These are phyloP conservation scores for Aspergillus terreus DNA, from an alignment of 2,329 filamentous ascomycete species.

Conservation along the genomic window DNA sequence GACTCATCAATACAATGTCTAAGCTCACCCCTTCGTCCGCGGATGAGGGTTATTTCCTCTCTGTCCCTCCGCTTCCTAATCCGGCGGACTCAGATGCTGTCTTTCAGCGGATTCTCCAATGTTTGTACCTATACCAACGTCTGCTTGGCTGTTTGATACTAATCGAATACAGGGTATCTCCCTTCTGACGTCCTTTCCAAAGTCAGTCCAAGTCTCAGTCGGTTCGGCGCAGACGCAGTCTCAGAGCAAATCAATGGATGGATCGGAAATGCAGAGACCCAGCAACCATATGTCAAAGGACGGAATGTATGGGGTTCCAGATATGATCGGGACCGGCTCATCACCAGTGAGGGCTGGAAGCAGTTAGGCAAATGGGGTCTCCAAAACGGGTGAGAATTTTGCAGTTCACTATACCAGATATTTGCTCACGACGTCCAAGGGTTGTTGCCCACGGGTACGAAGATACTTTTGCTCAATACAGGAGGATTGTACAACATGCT, in stretches of 20 bases:
- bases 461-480: slow-evolving; percentile 20
- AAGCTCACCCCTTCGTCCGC: no score
- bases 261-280: slow-evolving; percentile 22
- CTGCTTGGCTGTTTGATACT: background rate
- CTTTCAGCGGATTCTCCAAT: background rate
- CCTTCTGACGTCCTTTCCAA: slow-evolving; percentile 5
- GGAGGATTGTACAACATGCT: slow-evolving; percentile 22
- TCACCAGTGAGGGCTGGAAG: slow-evolving; percentile 25
- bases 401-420: background rate
- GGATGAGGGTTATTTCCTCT: no score
- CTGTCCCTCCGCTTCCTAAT: no score
- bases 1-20: no score
- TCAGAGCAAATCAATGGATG: slow-evolving; percentile 16
- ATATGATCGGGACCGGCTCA: slow-evolving; percentile 17
- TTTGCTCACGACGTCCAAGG: slow-evolving; percentile 6
- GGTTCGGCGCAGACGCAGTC: slow-evolving; percentile 19
- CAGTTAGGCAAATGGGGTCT: slow-evolving; percentile 25
- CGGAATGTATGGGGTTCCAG: slow-evolving; percentile 25
- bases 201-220: slow-evolving; percentile 9
- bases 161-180: slow-evolving; percentile 16
- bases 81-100: background rate
- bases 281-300: slow-evolving; percentile 22
- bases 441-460: slow-evolving; percentile 23
- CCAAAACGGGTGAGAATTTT: slow-evolving; percentile 19
- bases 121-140: background rate